Evolutionary conservation across 2,329 filamentous ascomycete genomes (phyloP).

Genomic region (Penicillium vulpinum): DNA sequence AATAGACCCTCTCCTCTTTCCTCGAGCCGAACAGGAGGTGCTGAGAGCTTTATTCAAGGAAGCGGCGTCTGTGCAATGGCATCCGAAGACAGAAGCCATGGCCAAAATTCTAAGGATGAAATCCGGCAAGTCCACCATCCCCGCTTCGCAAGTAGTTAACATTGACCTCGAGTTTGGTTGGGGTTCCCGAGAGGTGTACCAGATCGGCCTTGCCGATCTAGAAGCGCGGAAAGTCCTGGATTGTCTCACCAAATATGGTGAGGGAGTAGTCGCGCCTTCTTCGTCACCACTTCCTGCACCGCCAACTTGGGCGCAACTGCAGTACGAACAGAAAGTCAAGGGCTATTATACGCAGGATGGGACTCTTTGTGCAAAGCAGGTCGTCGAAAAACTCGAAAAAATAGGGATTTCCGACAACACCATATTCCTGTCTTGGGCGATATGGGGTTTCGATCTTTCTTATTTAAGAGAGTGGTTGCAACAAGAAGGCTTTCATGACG

Average conservation of each 20-base stretch:
- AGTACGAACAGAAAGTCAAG: background rate
- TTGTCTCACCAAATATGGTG: background rate
- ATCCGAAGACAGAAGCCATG: background rate
- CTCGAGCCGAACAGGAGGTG: background rate
- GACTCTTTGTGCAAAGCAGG: background rate
- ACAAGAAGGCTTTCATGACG: background rate
- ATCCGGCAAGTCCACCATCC: background rate
- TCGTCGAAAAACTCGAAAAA: background rate
- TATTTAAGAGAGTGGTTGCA: background rate
- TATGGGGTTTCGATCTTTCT: background rate
- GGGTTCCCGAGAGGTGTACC: too few species aligned
- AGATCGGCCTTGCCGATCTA: background rate
- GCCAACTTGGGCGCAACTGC: background rate
- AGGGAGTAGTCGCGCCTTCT: background rate
- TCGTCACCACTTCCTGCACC: background rate
- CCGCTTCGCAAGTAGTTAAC: background rate
- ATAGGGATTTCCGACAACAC: background rate
- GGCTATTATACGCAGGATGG: background rate
- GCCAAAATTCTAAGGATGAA: background rate
- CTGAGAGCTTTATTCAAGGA: background rate
- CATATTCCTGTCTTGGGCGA: background rate
- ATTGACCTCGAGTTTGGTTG: too few species aligned
- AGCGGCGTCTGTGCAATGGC: background rate
- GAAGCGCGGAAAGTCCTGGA: background rate
- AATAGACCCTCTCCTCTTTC: too few species aligned